These are phyloP conservation scores for Yamadazyma taylorii DNA, from an alignment of 1,139 yeast species.

Conservation along the genomic window DNA sequence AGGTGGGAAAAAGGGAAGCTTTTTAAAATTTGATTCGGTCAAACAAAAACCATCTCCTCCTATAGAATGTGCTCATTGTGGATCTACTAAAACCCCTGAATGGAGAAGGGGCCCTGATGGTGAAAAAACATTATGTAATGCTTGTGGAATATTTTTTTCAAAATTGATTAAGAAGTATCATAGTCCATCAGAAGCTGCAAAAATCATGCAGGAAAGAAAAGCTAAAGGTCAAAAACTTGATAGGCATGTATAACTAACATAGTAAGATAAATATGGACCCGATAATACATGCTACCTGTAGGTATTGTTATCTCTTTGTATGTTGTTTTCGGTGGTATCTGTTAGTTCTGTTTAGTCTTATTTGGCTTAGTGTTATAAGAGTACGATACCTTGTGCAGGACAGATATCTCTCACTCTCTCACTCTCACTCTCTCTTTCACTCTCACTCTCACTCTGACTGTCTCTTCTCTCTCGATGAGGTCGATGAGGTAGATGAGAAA, in stretches of 20 bases:
- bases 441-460: too few species aligned
- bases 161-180: constrained; percentile 27
- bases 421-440: too few species aligned
- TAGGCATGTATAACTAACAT: constrained; percentile 16
- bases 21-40: constrained; percentile 4
- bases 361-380: too few species aligned
- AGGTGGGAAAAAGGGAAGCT: constrained; percentile 1
- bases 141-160: constrained; percentile 45
- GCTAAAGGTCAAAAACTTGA: constrained; percentile 16
- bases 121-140: constrained; percentile 44
- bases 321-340: too few species aligned
- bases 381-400: too few species aligned
- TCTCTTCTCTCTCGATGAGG: constrained; percentile 10
- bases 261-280: too few species aligned
- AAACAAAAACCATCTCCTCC: constrained; percentile 5
- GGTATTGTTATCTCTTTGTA: too few species aligned
- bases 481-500: constrained; percentile 4
- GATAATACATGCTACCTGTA: too few species aligned
- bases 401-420: too few species aligned
- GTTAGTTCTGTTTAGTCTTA: too few species aligned
- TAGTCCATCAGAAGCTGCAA: constrained; percentile 27
- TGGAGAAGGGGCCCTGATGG: constrained; percentile 51
- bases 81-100: constrained; percentile 39
- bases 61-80: constrained; percentile 28
- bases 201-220: constrained; percentile 27